These are phyloP conservation scores for Pichia sp. DNA, from an alignment of 1,139 yeast species.

Conservation along the genomic window DNA sequence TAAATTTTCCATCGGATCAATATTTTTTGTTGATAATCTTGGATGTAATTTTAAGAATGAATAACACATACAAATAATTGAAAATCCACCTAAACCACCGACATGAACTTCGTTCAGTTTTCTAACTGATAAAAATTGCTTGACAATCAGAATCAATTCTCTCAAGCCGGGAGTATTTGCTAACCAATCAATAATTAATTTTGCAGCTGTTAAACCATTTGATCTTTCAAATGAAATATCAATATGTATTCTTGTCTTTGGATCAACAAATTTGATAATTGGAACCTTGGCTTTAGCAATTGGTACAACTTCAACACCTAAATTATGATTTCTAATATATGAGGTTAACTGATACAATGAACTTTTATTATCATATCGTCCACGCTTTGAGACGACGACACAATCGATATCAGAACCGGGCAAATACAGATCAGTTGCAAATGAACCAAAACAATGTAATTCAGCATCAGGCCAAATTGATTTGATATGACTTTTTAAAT, in stretches of 20 bases:
- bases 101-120: conserved; percentile 85
- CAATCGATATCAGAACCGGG: conserved; percentile 98
- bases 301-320: conserved; percentile 75
- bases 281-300: conserved; percentile 94
- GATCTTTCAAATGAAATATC: conserved; percentile 89
- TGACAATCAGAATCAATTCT: conserved; percentile 76
- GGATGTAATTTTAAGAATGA: conserved; percentile 83
- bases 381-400: conserved; percentile 67
- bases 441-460: conserved; percentile 87
- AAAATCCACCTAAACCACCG: conserved; percentile 95
- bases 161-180: conserved; percentile 70
- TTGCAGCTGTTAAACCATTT: conserved; percentile 84
- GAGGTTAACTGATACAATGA: conserved; percentile 72
- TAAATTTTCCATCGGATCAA: conserved; percentile 65
- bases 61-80: conserved; percentile 81
- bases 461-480: conserved; percentile 76
- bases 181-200: conserved; percentile 71
- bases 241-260: conserved; percentile 62
- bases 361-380: conserved; percentile 61
- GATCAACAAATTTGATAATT: conserved; percentile 85
- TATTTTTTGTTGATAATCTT: conserved; percentile 57
- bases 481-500: conserved; percentile 51
- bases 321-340: conserved; percentile 50
- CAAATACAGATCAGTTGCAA: conserved; percentile 86
- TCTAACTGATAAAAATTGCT: conserved; percentile 79